A percentile compares a stretch with the other conserved stretches of the same genome.
These are phyloP conservation scores for Conticribra guillardii DNA, from an alignment of 108 stramenopile genomes.

Conservation along the genomic window DNA sequence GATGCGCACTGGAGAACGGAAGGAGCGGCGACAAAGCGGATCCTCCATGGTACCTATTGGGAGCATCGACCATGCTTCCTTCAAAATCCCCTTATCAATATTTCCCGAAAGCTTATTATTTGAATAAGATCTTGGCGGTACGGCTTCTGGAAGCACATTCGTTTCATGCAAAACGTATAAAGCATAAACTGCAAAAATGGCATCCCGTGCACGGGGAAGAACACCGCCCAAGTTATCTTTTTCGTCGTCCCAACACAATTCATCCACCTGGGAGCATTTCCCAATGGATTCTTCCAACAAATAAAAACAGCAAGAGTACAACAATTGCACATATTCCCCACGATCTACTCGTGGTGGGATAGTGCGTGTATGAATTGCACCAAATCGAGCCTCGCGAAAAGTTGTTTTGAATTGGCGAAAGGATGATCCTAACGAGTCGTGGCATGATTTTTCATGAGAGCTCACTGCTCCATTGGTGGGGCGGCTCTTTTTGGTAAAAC, in stretches of 20 bases:
- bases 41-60: conserved; percentile 30
- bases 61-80: conserved; percentile 27
- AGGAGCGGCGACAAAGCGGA: conserved; percentile 19
- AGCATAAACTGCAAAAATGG: conserved; percentile 34
- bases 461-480: no score
- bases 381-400: conserved; percentile 31
- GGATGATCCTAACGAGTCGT: not conserved
- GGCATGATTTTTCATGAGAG: no score
- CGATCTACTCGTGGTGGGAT: conserved; percentile 37
- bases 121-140: conserved; percentile 6
- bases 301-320: conserved; percentile 39
- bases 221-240: not conserved
- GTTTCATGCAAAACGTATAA: conserved; percentile 40
- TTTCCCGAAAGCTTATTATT: not conserved
- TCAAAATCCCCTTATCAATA: conserved; percentile 7
- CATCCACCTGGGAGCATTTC: not conserved
- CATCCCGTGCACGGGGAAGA: conserved; percentile 3
- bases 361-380: conserved; percentile 37
- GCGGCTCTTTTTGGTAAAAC: not conserved
- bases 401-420: conserved; percentile 31
- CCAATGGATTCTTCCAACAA: conserved; percentile 32
- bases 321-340: conserved; percentile 41
- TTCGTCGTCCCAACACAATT: not conserved
- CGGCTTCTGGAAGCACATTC: conserved; percentile 35
- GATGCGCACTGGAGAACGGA: conserved; percentile 39